Evolutionary conservation across 768 basidiomycete species (phyloP), one percentile per base, ranked within the genome.

Genomic region (Vararia minispora): DNA sequence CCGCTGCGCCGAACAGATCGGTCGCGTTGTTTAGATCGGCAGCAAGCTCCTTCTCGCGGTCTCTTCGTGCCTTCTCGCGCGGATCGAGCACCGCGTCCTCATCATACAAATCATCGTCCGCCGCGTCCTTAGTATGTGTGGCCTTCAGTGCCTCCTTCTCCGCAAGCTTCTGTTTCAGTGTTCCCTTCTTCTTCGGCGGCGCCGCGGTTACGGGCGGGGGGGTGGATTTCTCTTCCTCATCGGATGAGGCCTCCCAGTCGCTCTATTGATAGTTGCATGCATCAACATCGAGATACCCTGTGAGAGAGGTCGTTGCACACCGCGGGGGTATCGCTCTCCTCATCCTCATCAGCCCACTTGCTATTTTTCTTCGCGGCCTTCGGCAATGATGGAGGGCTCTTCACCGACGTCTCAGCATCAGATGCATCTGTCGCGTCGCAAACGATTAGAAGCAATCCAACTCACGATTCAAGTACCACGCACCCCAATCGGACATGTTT

Each of bases 331-430:
- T 78, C 74, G 10, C 79, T 79, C 0, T 92, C 89, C 52, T 85
- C 85, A 52, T 95, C 92, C 58, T 97, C 92, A 33, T 85, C 92
- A 44, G 79, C 82, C 80, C 85, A 95, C 60, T 82, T 87, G 43
- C 62, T 69, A 57, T 71, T 78, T 21, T 30, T 40, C 18, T 41
- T 48, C 12, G 45, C 41, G 10, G 48, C 49, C 40, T 55, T 57
- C 46, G 13, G 48, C 37, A 31, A 42, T 43, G 39, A 48, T 49
- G 42, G 30, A 29, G 24, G 41, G 18, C 33, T 33, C 18, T 21
- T 41, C 34, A 16, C 14, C 7, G 43, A 17, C 29, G 29, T 31
- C 37, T 37, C 43, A 28, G 31, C 32, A 4, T 40, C 41, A 12
- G 48, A 48, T 32, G 35, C 47, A 37, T 49, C 48, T 48, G 30